A percentile compares a stretch with the other conserved stretches of the same genome.
These are phyloP conservation scores for Centella asiatica DNA, from an alignment of 129 eudicot genomes.

Conservation along the genomic window DNA sequence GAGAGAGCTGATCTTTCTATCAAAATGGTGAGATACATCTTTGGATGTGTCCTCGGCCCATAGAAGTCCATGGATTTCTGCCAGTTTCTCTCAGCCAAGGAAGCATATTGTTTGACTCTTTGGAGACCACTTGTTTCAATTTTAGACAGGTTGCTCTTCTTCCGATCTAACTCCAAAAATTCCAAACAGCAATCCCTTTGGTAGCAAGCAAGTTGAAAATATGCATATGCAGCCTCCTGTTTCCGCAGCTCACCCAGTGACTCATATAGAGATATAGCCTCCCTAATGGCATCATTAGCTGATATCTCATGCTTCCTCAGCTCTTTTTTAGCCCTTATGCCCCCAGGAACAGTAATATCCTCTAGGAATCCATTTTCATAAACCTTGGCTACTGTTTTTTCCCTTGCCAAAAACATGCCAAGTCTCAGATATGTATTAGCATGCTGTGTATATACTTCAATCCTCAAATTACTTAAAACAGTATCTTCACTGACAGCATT, in stretches of 20 bases:
- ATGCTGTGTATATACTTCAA: slow-evolving; percentile 80
- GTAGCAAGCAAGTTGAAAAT: slow-evolving; percentile 80
- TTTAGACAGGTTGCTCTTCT: slow-evolving; percentile 33
- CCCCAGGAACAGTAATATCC: slow-evolving; percentile 19
- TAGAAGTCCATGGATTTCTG: slow-evolving; percentile 68
- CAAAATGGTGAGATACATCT: slow-evolving; percentile 69
- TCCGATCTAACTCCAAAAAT: slow-evolving; percentile 46
- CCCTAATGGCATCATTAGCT: slow-evolving; percentile 84
- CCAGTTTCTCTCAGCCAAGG: slow-evolving; percentile 94
- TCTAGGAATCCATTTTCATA: slow-evolving; percentile 31
- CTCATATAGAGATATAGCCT: slow-evolving; percentile 73
- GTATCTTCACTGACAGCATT: slow-evolving; percentile 26
- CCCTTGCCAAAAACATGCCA: slow-evolving; percentile 85
- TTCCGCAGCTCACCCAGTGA: slow-evolving; percentile 73
- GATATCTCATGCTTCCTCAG: slow-evolving; percentile 66
- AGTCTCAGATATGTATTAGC: slow-evolving; percentile 87
- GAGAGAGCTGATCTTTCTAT: slow-evolving; percentile 63
- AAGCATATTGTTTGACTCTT: slow-evolving; percentile 60
- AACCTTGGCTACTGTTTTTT: slow-evolving; percentile 56
- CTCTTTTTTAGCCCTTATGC: slow-evolving; percentile 35
- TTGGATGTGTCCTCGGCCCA: slow-evolving; percentile 63
- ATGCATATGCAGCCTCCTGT: slow-evolving; percentile 92
- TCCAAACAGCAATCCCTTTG: slow-evolving; percentile 75
- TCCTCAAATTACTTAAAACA: slow-evolving; percentile 32
- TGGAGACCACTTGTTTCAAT: slow-evolving; percentile 51